A percentile compares a stretch with the other conserved stretches of the same genome.
phyloP scores from a whole-genome alignment of 306 rosid genomes.

The Vigna mungo region DNA sequence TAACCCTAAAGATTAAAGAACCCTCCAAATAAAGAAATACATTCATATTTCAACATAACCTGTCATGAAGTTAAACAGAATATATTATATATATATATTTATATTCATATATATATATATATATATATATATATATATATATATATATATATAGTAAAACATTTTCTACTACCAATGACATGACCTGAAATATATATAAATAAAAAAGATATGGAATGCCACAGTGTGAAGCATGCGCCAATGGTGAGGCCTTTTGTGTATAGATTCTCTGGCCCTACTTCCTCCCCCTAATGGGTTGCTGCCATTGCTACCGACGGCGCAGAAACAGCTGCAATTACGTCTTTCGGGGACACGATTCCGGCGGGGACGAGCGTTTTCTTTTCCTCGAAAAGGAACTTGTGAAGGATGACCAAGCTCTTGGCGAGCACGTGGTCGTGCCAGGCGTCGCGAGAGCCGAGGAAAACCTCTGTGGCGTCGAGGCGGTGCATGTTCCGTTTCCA shows the following conservation, averaged over 20 bases:
- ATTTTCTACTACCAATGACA: constrained; percentile 18
- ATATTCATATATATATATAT: no score
- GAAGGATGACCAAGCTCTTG: constrained; percentile 24
- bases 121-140: not conserved
- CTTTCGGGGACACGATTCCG: not conserved
- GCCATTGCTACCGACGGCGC: constrained; percentile 6
- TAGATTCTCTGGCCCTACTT: constrained; percentile 32
- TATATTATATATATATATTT: not conserved
- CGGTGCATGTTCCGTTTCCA: constrained; percentile 51
- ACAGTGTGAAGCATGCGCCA: constrained; percentile 27
- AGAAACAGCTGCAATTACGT: not conserved
- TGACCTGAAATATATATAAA: not conserved
- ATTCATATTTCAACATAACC: constrained; percentile 6
- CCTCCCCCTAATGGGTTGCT: constrained; percentile 19
- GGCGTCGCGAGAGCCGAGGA: constrained; percentile 8
- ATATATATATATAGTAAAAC: constrained; percentile 2
- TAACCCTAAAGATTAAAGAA: constrained; percentile 22
- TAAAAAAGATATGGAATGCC: not conserved
- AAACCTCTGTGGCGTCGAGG: constrained; percentile 48
- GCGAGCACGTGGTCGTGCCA: constrained; percentile 49
- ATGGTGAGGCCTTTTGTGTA: constrained; percentile 11
- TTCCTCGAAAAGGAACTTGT: constrained; percentile 40
- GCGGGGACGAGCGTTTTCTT: not conserved
- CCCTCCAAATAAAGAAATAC: constrained; percentile 5
- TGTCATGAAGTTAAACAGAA: constrained; percentile 13